Base-by-base conservation (phyloP, 1,139 yeast species). In the Diutina siamensis region DNA sequence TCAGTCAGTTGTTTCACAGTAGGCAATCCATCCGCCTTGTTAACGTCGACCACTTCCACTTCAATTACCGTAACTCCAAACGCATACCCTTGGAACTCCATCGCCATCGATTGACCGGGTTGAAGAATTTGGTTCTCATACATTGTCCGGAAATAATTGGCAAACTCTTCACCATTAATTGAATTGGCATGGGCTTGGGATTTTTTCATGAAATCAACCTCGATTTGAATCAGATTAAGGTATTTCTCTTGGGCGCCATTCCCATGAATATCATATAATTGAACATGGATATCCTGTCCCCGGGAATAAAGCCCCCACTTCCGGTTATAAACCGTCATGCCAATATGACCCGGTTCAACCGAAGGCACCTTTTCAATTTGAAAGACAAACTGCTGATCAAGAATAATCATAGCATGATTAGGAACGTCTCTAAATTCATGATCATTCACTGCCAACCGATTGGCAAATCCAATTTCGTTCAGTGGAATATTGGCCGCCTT, bases 241-340 rank as follows among this genome's bases (percentile, higher is more conserved):
- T 38, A 38, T 20, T 22, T 38, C 15, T 38, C 25, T 13, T 25
- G 32, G 3, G 42, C n/a, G 3, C 42, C 42, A 15, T 25, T 38
- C 9, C 18, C 28, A 38, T 38, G 42, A 25, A 62, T 61, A 47
- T 60, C 59, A 51, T 54, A 61, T 2, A 81, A 74, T 46, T 79
- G 78, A n/a, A 81, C 86, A n/a, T 70, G 59, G 19, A 86, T 78
- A 13, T 67, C 68, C 57, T 85, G 92, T 46, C 80, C 81, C 45
- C 84, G 67, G 0, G 96, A 83, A 83, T 94, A 81, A 33, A 81
- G 83, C 27, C 92, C 95, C 97, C 97, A 92, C 46, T 80, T 78
- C 59, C 99, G 76, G 60, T 85, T 89, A 47, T 85, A 77, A 5
- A 89, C 96, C 40, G 94, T 88, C 47, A 87, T 72, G 0, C 97